phyloP scores from a whole-genome alignment of 2,329 filamentous ascomycete genomes.

The Clonostachys rosea region DNA sequence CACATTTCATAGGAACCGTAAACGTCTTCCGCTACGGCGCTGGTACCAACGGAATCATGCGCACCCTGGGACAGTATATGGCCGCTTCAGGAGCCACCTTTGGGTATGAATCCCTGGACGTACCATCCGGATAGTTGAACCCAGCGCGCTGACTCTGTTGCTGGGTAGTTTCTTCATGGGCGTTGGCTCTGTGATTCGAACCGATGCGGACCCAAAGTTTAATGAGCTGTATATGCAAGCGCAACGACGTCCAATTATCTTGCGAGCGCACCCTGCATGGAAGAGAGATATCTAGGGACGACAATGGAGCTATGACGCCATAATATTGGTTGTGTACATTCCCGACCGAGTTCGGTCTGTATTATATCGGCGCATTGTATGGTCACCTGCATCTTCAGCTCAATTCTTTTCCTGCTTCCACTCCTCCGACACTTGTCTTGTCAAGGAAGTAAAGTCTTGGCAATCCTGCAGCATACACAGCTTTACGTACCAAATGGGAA shows the following conservation, averaged over 20 bases:
- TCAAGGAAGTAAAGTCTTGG: too few relatives aligned
- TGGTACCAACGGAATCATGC: constrained; percentile 87
- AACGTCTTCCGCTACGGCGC: constrained; percentile 95
- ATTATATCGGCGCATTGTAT: too few relatives aligned
- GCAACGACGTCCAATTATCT: constrained; percentile 68
- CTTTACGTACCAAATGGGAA: too few relatives aligned
- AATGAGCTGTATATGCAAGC: constrained; percentile 73
- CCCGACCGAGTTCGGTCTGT: too few relatives aligned
- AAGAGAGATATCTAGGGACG: constrained; percentile 11
- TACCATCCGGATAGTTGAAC: neutral
- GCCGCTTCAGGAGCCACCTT: constrained; percentile 91
- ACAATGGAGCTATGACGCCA: too few relatives aligned
- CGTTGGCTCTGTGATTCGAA: constrained; percentile 93
- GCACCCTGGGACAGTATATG: constrained; percentile 97
- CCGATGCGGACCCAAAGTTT: constrained; percentile 75
- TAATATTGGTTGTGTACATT: too few relatives aligned
- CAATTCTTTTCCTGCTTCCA: too few relatives aligned
- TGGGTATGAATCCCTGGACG: constrained; percentile 53
- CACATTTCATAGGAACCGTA: constrained; percentile 62
- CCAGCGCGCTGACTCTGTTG: neutral
- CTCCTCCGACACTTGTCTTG: too few relatives aligned
- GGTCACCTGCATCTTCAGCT: too few relatives aligned
- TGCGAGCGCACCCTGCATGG: constrained; percentile 31
- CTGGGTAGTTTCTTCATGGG: constrained; percentile 85
- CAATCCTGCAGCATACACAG: too few relatives aligned